Evolutionary conservation across 345 rosid genomes (phyloP).

Genomic region (Populus tremula): DNA sequence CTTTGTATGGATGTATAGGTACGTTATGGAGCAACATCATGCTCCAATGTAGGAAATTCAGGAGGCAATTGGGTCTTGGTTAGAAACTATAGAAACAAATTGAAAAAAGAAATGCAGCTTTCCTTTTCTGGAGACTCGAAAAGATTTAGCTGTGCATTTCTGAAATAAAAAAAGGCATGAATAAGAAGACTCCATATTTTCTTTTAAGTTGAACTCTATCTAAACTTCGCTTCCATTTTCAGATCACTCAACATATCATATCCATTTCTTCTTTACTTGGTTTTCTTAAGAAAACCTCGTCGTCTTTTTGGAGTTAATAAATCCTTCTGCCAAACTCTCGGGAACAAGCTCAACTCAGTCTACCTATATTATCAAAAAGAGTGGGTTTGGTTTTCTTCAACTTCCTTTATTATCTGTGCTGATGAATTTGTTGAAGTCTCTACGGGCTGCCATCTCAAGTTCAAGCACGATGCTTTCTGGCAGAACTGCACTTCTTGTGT

Average conservation of each 20-base stretch:
- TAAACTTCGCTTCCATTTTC: conserved; percentile 89
- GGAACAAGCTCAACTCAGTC: too few relatives aligned
- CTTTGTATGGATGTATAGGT: too few relatives aligned
- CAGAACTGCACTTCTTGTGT: too few relatives aligned
- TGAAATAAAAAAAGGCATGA: background rate
- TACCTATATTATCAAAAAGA: too few relatives aligned
- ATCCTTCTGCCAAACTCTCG: too few relatives aligned
- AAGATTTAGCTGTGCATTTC: conserved; percentile 3
- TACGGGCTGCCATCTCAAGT: conserved; percentile 72
- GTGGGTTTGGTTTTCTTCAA: conserved; percentile 34
- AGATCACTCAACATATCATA: conserved; percentile 34
- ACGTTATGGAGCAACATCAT: too few relatives aligned
- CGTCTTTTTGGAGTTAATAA: too few relatives aligned
- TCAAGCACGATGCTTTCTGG: conserved; percentile 77
- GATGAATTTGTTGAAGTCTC: conserved; percentile 70
- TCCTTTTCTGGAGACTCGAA: background rate
- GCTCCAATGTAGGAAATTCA: too few relatives aligned
- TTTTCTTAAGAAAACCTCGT: too few relatives aligned
- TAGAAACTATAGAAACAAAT: background rate
- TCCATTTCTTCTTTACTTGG: too few relatives aligned
- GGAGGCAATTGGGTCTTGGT: too few relatives aligned
- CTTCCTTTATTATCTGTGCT: conserved; percentile 71
- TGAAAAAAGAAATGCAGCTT: background rate
- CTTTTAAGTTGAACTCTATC: conserved; percentile 36
- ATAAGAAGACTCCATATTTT: background rate